Evolutionary conservation across 2,329 filamentous ascomycete genomes (phyloP).

Genomic region (Arthrobotrys pseudoclavata): DNA sequence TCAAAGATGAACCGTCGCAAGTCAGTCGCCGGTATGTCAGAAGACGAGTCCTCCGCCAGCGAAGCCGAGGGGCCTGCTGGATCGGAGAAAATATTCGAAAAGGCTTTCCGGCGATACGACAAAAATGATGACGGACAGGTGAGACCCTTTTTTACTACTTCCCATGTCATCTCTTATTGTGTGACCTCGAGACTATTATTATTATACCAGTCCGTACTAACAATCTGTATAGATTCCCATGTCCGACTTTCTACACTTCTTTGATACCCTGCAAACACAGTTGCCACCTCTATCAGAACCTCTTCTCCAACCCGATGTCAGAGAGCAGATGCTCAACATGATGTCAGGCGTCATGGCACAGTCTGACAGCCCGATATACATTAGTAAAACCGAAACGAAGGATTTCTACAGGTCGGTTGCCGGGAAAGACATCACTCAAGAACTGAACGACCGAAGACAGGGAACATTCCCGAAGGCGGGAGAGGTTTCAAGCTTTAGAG

Average conservation of each 20-base stretch:
- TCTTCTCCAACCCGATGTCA: constrained; percentile 44
- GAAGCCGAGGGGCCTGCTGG: constrained; percentile 37
- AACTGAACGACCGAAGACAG: constrained; percentile 51
- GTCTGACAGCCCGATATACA: constrained; percentile 43
- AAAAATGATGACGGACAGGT: constrained; percentile 52
- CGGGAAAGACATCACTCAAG: constrained; percentile 56
- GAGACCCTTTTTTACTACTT: neutral
- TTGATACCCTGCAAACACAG: constrained; percentile 52
- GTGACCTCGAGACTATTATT: neutral
- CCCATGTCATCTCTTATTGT: neutral
- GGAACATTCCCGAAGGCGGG: constrained; percentile 51
- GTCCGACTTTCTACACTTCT: constrained; percentile 57
- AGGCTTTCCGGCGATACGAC: constrained; percentile 52
- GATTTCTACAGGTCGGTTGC: constrained; percentile 50
- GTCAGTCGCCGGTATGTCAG: constrained; percentile 49
- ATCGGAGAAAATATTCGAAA: constrained; percentile 50
- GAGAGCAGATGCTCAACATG: constrained; percentile 51
- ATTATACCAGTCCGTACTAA: neutral
- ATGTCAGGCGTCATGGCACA: constrained; percentile 51
- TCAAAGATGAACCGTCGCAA: constrained; percentile 52
- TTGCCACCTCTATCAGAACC: constrained; percentile 56
- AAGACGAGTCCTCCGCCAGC: constrained; percentile 58
- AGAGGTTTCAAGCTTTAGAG: constrained; percentile 54
- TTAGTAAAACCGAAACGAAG: constrained; percentile 58
- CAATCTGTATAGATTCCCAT: constrained; percentile 37